Conservation (phyloP, 805 yeast species). For the Kodamaea nitidulidarum region DNA sequence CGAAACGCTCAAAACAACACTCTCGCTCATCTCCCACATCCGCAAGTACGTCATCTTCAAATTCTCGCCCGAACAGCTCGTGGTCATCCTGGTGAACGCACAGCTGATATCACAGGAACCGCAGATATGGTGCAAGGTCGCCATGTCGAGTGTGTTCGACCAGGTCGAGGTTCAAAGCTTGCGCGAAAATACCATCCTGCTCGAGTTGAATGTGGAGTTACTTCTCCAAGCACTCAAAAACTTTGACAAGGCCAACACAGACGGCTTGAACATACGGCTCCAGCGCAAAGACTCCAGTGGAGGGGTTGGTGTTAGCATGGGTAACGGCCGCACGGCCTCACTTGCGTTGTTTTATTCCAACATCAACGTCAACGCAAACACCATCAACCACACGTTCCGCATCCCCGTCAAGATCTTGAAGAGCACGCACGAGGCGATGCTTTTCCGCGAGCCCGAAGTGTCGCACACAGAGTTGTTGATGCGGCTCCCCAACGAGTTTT, state of each 20-base stretch:
- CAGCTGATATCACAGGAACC: constrained; percentile 50
- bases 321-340: constrained; percentile 43
- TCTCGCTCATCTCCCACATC: constrained; percentile 47
- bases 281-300: constrained; percentile 40
- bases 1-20: constrained; percentile 33
- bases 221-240: constrained; percentile 54
- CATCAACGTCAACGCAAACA: constrained; percentile 34
- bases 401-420: constrained; percentile 67
- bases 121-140: constrained; percentile 63
- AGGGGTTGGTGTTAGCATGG: constrained; percentile 17
- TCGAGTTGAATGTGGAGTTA: constrained; percentile 63
- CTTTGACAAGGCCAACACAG: constrained; percentile 50
- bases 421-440: constrained; percentile 47
- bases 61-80: constrained; percentile 48
- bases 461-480: constrained; percentile 53
- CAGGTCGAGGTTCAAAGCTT: constrained; percentile 49
- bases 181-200: constrained; percentile 49
- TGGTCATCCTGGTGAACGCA: constrained; percentile 44
- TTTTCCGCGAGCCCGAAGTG: constrained; percentile 59
- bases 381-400: constrained; percentile 60
- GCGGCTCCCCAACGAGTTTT: constrained; percentile 47
- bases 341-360: constrained; percentile 55
- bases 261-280: constrained; percentile 48
- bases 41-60: constrained; percentile 55
- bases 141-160: constrained; percentile 42